Evolutionary conservation across 2,329 filamentous ascomycete genomes (phyloP).

Genomic region (Penicillium sp.): DNA sequence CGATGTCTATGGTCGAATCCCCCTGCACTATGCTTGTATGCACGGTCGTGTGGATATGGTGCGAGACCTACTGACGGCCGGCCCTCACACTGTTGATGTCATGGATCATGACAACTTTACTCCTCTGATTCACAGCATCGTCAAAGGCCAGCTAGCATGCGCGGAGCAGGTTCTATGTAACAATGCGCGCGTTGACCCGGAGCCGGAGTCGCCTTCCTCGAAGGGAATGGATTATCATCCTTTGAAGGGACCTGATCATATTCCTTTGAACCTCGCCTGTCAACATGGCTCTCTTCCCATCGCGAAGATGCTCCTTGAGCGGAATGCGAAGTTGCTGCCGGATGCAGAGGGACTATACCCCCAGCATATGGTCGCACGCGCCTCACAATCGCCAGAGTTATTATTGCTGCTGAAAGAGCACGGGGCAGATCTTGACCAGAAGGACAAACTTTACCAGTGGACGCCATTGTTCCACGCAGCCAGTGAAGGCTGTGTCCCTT

Average conservation of each 20-base stretch:
- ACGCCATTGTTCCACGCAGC: conserved; percentile 94
- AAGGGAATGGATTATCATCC: not conserved
- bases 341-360: conserved; percentile 95
- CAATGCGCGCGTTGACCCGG: conserved; percentile 81
- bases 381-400: conserved; percentile 76
- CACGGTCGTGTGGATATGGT: conserved; percentile 86
- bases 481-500: conserved; percentile 90
- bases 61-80: conserved; percentile 66
- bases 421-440: conserved; percentile 84
- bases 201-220: conserved; percentile 46
- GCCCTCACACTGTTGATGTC: conserved; percentile 73
- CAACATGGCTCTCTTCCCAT: conserved; percentile 86
- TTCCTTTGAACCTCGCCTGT: conserved; percentile 90
- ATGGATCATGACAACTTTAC: conserved; percentile 98
- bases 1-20: conserved; percentile 91
- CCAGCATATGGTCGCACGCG: conserved; percentile 92
- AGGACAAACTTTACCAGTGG: conserved; percentile 96
- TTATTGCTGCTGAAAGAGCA: conserved; percentile 78
- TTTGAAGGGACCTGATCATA: conserved; percentile 72
- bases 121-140: conserved; percentile 90
- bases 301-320: conserved; percentile 77
- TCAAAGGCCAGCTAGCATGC: conserved; percentile 78
- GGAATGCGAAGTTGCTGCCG: conserved; percentile 77
- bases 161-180: conserved; percentile 73
- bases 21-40: conserved; percentile 94